Evolutionary conservation across 352 stramenopile species (phyloP), one percentile per base, ranked within the genome.

Genomic region (Globisporangium okanoganense): DNA sequence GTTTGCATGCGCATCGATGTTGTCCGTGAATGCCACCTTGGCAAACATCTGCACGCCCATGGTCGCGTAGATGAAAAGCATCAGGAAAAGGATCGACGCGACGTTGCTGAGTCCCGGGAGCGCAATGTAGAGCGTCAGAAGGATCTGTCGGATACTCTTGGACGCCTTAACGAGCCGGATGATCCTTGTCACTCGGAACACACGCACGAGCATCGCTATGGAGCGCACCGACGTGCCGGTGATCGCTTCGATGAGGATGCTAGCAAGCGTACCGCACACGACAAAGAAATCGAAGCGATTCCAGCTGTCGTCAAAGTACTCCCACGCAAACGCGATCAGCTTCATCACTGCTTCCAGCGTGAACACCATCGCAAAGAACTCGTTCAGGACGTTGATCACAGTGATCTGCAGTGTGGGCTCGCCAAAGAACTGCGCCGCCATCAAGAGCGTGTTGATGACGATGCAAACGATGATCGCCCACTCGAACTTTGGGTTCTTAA

Each of bases 51-150:
- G 88, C 18, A 98, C 85, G 1, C 91, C 91, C 79, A 97, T 88
- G 0, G 94, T 92, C 44, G 93, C 76, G 65, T 96, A 98, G 58
- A 98, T 98, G 73, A 97, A 98, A 16, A 97, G 72, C 69, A 98
- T 86, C 7, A 98, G 69, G 25, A 97, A 88, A 25, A 98, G 56
- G 36, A 98, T 88, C 6, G 78, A 90, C 29, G 82, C 91, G 58
- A 98, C 94, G 67, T 98, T 98, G 54, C 77, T 89, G 18, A 97
- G 81, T 0, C 81, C 86, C 31, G 92, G 93, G 0, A 98, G 74
- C 29, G 87, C 76, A 13, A 93, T 87, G 45, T 98, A 84, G 25
- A 98, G 75, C n/a, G 93, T 98, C 40, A 96, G 70, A 51, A 98
- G 66, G 57, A 97, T 92, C 56, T 95, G 87, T 1, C 78, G 72